Base-by-base conservation (phyloP, 225 moss, liverwort and hornwort genomes). In the Pleurozium schreberi region DNA sequence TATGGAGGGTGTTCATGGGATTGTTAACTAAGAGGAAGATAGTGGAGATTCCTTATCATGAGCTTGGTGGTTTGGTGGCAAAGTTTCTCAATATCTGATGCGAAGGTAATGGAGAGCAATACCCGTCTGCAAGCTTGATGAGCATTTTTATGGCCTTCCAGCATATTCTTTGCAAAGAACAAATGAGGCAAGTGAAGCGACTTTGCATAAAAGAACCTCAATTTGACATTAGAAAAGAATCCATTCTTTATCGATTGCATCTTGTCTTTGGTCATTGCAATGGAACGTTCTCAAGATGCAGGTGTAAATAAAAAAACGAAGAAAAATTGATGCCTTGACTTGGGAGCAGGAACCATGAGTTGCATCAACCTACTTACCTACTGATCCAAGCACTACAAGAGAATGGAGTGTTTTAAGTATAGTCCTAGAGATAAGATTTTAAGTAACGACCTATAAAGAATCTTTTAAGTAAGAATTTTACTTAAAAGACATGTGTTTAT, bases 11-110 rank as follows among this genome's bases (percentile, higher is more conserved):
- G 9, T 71, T 71, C 2, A 71, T 27, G 27, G 71, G 27, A 71
- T 26, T 71, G 42, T 71, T 9, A 43, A 27, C 7, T 43, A 3
- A 71, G 15, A 0, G 3, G 5, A 71, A 71, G 26, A 43, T 71
- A 43, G 43, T 42, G 2, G 71, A 71, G 6, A 26, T 71, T 43
- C 26, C 2, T 5, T 27, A 27, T 71, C 16, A 2, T 0, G 1
- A 71, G 43, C 27, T 71, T 27, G 27, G 71, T 71, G 16, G 16
- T 26, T 15, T 71, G 27, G 1, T 71, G 1, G 9, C 42, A 26
- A 71, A 27, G 1, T 15, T 9, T 1, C 3, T 71, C 0, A 3
- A 42, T 5, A 71, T 71, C 5, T 71, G 13, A 0, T 71, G 9
- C 16, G 43, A 71, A 16, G 9, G 9, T 16, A 71, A 70, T 1